Base-by-base conservation (phyloP, 2,329 filamentous ascomycete species). In the Exophiala sideris region DNA sequence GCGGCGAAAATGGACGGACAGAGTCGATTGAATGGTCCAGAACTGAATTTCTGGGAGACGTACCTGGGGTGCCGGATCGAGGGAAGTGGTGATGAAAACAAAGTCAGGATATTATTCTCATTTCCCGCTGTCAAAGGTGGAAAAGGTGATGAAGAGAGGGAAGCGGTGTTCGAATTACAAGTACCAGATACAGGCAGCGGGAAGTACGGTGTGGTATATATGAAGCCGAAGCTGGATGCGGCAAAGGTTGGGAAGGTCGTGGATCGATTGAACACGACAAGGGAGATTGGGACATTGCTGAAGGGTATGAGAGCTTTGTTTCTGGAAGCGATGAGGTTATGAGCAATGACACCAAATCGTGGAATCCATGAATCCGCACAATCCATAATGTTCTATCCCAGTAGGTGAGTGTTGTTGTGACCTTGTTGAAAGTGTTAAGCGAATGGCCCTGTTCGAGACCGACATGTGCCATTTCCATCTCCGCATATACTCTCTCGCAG, bases 1-100 rank as follows among this genome's bases (percentile, higher is more conserved):
- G 84, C 88, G 45, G 80, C 83, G 58, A 85, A 89, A 63, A 78
- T 95, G 35, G 89, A 95, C 65, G 82, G 86, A 1, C 92, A 97
- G 73, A 83, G 88, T 50, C 83, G 90, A 33, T 88, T 92, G 72
- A 97, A 99, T 71, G 82, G 89, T 40, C 94, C 94, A 0, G 94
- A 99, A 75, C 79, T 99, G 42, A 88, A 91, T 63, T 97, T 97
- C 69, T 99, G 94, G 94, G 88, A 95, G 69, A 87, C 87, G 50
- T 94, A 92, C 68, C 76, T 99, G 56, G 91, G 92, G 54, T 71
- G 97, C 68, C 79, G 87, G 57, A 95, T 99, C 66, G 92, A 97
- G 68, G 92, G 92, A 1, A 88, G 89, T 0, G 91, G 89, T 1
- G 82, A 83, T 67, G 85, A 89, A 59, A 91, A 96, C 71, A 81